Percentiles rank a stretch among this genome's conserved stretches.
phyloP scores from a whole-genome alignment of 2,329 filamentous ascomycete genomes.

The Pestalotiopsis sp. region DNA sequence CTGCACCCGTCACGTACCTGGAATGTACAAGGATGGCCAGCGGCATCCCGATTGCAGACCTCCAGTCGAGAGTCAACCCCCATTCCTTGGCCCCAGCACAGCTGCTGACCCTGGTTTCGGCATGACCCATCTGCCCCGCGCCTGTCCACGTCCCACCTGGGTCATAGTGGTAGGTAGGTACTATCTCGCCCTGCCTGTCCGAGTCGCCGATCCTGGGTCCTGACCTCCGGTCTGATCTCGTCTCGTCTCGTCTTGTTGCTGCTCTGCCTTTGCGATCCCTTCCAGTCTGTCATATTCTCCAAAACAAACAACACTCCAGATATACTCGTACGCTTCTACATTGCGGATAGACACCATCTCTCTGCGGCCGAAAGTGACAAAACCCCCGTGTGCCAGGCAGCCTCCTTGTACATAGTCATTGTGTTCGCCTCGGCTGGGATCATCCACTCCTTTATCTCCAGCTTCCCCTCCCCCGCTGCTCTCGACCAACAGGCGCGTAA shows the following conservation, averaged over 20 bases:
- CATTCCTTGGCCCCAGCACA: slow-evolving; percentile 1
- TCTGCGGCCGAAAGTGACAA: not conserved
- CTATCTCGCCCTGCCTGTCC: slow-evolving; percentile 7
- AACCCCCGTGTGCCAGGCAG: not conserved
- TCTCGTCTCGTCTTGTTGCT: slow-evolving; percentile 2
- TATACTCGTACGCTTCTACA: slow-evolving; percentile 1
- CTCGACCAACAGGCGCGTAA: slow-evolving; percentile 9
- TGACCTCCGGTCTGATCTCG: slow-evolving; percentile 3
- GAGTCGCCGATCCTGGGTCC: slow-evolving; percentile 9
- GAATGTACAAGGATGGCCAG: not conserved
- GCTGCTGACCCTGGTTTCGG: slow-evolving; percentile 10
- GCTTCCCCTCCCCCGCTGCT: slow-evolving; percentile 12
- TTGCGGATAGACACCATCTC: not conserved
- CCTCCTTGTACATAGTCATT: not conserved
- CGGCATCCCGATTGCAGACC: not conserved
- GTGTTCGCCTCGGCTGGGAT: slow-evolving; percentile 19
- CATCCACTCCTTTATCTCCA: slow-evolving; percentile 18
- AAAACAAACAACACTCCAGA: not conserved
- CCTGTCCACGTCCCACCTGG: not conserved
- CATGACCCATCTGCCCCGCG: slow-evolving; percentile 14
- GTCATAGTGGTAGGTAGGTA: slow-evolving; percentile 1
- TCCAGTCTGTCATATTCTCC: not conserved
- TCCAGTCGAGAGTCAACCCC: not conserved
- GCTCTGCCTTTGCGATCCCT: not conserved
- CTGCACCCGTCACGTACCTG: too few relatives aligned